Evolutionary conservation across 2,329 filamentous ascomycete genomes (phyloP), one percentile per base, ranked within the genome.

Genomic region (Paraphoma sp.): DNA sequence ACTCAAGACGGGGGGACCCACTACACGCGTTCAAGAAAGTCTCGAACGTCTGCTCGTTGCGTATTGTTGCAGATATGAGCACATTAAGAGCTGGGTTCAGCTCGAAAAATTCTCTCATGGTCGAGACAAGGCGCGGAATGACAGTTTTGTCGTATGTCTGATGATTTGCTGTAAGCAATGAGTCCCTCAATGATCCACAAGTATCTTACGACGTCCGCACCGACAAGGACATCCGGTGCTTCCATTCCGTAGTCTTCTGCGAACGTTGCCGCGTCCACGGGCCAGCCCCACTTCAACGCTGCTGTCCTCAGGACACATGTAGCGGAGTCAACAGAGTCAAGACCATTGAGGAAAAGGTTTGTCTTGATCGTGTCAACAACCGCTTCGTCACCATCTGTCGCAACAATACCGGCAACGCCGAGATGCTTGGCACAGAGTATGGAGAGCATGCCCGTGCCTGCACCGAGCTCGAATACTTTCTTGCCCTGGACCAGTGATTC

Each of bases 361-460:
- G 87, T 87, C 1, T 84, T 82, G 36, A 93, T 79, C 36, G 84
- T 84, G 66, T 87, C 85, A 48, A 92, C 84, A 1, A 93, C 89
- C 51, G 88, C 86, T 64, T 88, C 86, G 12, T 90, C 90, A 2
- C 91, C 91, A 69, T 95, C 91, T 0, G 91, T 91, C 2, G 88
- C 86, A 5, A 89, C 81, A 18, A 89, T 85, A 49, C 86, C 83
- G 0, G 76, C 70, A 0, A 88, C 83, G 6, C 75, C 80, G 0
- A 94, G 81, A 68, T 87, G 79, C 63, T 88, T 90, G n/a, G 87
- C 85, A 60, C 90, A 92, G 0, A 93, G 78, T 11, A 93, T 86
- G 0, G 89, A 89, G 1, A 93, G 76, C 69, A 92, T 90, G 0
- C 90, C 91, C 1, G 91, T 93, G 1, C 91, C 91, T 1, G 89